Evolutionary conservation across 345 rosid genomes (phyloP), one percentile per base, ranked within the genome.

Genomic region (Firmiana major): DNA sequence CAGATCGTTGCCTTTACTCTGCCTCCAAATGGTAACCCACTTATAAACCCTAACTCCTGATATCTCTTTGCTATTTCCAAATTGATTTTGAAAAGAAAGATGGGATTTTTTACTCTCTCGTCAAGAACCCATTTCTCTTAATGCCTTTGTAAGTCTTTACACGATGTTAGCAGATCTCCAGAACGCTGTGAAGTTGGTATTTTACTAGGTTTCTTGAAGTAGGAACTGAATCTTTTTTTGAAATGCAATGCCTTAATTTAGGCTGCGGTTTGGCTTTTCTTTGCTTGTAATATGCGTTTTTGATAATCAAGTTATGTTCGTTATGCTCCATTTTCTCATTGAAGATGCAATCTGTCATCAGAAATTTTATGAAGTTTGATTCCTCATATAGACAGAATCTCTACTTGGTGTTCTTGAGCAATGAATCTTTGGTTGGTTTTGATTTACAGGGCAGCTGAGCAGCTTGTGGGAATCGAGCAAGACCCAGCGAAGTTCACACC

Each of bases 401-500:
- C 26, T 67, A 15, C 9, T 68, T 9, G 53, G 19, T 68, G 12
- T 21, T 13, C 46, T 22, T 68, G 55, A 84, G 42, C 42, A 19
- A 31, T 63, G 65, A 51, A 40, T 9, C 60, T 63, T 54, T 26
- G 45, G 24, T 34, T 26, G 38, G 22, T 49, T 49, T 55, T 40
- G 9, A n/a, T 64, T n/a, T 73, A 64, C 85, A 93, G 99, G 99
- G 98, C 94, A 3, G 98, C 88, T 12, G 99, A 96, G 75, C 99
- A 96, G 80, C 86, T 96, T 19, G 92, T 96, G 65, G 97, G 94
- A 78, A 92, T 96, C 11, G 97, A 93, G 85, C 94, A 88, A 73
- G 99, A 96, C 85, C 95, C 93, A 0, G 88, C 93, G 22, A 92
- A 92, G 82, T 93, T 84, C 78, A 93, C 98, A 15, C 97, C 99